These are phyloP conservation scores for Rhizopogon sp. DNA, from an alignment of 768 basidiomycete genomes.

Conservation along the genomic window DNA sequence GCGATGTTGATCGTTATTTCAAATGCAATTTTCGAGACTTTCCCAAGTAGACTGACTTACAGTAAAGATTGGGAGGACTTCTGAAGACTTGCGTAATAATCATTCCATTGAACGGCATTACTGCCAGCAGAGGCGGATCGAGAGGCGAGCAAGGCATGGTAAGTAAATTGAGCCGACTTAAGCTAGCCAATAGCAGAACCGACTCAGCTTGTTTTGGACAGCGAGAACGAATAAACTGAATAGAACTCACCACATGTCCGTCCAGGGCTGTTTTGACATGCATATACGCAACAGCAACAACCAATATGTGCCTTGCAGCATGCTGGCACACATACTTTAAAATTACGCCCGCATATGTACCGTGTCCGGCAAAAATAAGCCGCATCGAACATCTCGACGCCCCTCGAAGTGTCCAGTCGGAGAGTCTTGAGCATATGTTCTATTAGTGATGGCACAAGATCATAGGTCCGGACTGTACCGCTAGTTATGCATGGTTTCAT, in stretches of 20 bases:
- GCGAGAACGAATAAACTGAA: background rate
- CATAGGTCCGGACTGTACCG: too few species aligned
- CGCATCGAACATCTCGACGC: too few species aligned
- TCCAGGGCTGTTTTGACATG: background rate
- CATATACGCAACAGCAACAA: background rate
- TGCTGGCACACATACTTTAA: background rate
- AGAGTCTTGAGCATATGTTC: too few species aligned
- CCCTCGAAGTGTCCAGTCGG: too few species aligned
- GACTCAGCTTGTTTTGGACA: background rate
- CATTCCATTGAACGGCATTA: too few species aligned
- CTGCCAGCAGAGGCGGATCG: background rate
- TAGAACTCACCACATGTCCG: background rate
- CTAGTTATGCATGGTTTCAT: too few species aligned
- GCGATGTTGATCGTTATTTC: background rate
- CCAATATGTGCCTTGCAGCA: background rate
- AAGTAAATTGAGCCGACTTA: background rate
- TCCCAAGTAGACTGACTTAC: too few species aligned
- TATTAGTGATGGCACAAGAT: too few species aligned
- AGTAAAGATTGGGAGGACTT: background rate
- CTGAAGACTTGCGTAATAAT: too few species aligned
- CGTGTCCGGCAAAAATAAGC: too few species aligned
- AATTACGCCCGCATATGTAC: background rate
- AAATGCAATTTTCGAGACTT: background rate
- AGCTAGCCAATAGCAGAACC: background rate
- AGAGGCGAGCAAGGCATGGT: too few species aligned